Evolutionary conservation across 2,329 filamentous ascomycete species (phyloP), one percentile per base, ranked within the genome.

Genomic region (Phaeomoniella chlamydospora): DNA sequence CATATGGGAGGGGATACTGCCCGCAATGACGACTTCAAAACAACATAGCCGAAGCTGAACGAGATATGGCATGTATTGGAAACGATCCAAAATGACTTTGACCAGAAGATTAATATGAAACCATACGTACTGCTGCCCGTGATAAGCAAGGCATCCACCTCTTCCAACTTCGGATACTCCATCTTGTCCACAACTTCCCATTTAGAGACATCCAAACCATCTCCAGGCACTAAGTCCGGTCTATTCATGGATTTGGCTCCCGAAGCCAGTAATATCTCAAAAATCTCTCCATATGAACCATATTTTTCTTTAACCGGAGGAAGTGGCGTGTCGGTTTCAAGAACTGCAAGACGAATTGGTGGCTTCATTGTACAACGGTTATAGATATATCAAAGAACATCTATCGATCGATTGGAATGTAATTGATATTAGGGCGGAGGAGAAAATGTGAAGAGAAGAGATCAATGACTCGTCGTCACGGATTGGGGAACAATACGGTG

Each of bases 321-420:
- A 34, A 80, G 65, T 1, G 85, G 85, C 1, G 73, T 81, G 59
- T 94, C 88, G 64, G 82, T 80, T 66, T 94, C 84, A 46, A 96
- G 76, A 47, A 96, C 71, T 33, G 87, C 86, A 57, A 94, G 79
- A 38, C 82, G 79, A 45, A 88, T 61, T 18, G 72, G 72, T 12
- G 49, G 39, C 31, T 41, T 48, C 56, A 61, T 61, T 29, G 34
- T 26, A n/a, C n/a, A n/a, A n/a, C n/a, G n/a, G n/a, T n/a, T n/a
- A n/a, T n/a, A n/a, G n/a, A n/a, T n/a, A n/a, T n/a, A n/a, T n/a
- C n/a, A n/a, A n/a, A n/a, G n/a, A n/a, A n/a, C n/a, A n/a, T n/a
- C n/a, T n/a, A n/a, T n/a, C n/a, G n/a, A n/a, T n/a, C n/a, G n/a
- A n/a, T n/a, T n/a, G n/a, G n/a, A n/a, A n/a, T n/a, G n/a, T n/a